Evolutionary conservation across 2,329 filamentous ascomycete species (phyloP).

Genomic region (Amesomyces nigricolor): DNA sequence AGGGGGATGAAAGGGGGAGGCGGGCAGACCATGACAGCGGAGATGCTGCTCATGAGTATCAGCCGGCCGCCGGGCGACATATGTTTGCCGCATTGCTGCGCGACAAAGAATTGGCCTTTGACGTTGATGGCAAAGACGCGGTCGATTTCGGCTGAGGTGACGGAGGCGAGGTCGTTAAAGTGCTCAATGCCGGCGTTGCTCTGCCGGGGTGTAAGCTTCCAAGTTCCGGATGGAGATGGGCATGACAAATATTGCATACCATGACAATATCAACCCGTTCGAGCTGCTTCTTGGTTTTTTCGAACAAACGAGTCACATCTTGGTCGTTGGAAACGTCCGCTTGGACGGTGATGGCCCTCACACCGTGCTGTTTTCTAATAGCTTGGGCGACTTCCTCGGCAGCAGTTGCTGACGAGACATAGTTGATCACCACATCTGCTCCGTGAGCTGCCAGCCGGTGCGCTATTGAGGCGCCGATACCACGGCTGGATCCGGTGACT

Average conservation of each 20-base stretch:
- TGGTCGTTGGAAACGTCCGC: slow-evolving; percentile 1
- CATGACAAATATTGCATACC: background rate
- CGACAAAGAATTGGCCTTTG: slow-evolving; percentile 10
- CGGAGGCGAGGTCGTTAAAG: background rate
- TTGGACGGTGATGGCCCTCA: background rate
- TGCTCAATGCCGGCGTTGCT: slow-evolving; percentile 8
- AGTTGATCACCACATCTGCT: background rate
- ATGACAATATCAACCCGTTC: background rate
- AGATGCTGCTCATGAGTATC: slow-evolving; percentile 5
- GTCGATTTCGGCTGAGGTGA: slow-evolving; percentile 1
- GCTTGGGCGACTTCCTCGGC: background rate
- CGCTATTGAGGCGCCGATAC: background rate
- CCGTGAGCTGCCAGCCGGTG: background rate
- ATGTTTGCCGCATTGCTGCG: background rate
- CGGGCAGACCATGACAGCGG: slow-evolving; percentile 1
- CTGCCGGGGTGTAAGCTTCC: background rate
- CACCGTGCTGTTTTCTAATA: background rate
- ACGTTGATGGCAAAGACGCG: slow-evolving; percentile 5
- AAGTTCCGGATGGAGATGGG: background rate
- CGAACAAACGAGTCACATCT: background rate
- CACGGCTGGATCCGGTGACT: slow-evolving; percentile 3
- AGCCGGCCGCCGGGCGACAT: slow-evolving; percentile 1
- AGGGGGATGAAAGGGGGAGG: background rate
- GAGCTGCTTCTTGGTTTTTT: background rate
- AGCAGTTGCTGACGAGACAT: background rate